A percentile compares a stretch with the other conserved stretches of the same genome.
Conservation (phyloP, 1,284 basidiomycete species). For the Paramarasmius palmivorus region DNA sequence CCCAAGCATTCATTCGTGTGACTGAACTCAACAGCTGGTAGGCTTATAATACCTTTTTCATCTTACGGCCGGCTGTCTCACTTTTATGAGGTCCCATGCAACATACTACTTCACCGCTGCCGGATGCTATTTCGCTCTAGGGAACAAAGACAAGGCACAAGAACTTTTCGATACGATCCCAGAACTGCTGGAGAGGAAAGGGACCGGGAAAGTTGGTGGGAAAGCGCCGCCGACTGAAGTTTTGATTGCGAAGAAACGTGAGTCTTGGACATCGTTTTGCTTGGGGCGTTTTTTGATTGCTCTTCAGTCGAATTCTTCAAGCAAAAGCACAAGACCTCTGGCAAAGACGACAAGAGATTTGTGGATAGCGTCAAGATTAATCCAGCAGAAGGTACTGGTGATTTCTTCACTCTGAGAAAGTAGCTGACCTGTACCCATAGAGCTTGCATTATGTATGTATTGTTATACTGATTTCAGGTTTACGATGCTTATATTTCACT, state of each 20-base stretch:
- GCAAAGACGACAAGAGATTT: conserved; percentile 50
- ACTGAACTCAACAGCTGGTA: conserved; percentile 71
- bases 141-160: conserved; percentile 55
- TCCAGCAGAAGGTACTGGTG: conserved; percentile 64
- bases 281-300: conserved; percentile 4
- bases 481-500: conserved; percentile 2
- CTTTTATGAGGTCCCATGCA: conserved; percentile 61
- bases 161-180: conserved; percentile 64
- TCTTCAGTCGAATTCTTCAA: conserved; percentile 70
- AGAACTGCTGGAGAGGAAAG: conserved; percentile 50
- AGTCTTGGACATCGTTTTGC: conserved; percentile 15
- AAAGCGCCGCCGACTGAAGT: conserved; percentile 74
- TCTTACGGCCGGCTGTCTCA: background rate
- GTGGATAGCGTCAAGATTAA: conserved; percentile 61
- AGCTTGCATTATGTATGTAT: no score
- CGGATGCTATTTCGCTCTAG: conserved; percentile 37
- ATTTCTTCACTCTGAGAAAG: conserved; percentile 42
- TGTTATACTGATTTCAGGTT: background rate
- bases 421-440: conserved; percentile 18
- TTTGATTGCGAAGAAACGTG: conserved; percentile 72
- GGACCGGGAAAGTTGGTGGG: conserved; percentile 51
- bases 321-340: conserved; percentile 57
- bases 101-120: conserved; percentile 78
- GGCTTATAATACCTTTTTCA: conserved; percentile 12
- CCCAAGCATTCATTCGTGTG: conserved; percentile 63